Conservation (phyloP, 1,284 basidiomycete species). For the Melampsora americana region DNA sequence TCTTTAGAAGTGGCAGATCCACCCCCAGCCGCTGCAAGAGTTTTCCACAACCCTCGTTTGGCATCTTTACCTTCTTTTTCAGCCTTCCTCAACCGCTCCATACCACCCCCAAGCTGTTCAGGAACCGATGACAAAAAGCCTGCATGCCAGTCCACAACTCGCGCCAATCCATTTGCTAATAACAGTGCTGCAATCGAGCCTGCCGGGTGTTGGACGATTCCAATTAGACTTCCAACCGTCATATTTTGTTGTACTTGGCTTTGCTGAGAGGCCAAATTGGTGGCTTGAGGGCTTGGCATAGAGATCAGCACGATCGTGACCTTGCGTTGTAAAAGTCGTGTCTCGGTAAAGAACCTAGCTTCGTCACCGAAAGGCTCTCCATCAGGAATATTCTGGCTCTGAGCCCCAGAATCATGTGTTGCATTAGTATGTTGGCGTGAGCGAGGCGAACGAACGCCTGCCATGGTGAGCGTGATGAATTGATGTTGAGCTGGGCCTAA, state of each 20-base stretch:
- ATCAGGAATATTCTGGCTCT: conserved; percentile 39
- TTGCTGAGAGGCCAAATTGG: conserved; percentile 70
- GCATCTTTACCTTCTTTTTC: conserved; percentile 61
- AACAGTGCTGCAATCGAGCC: conserved; percentile 92
- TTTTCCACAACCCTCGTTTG: conserved; percentile 65
- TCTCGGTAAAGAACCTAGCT: conserved; percentile 93
- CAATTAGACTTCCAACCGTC: conserved; percentile 81
- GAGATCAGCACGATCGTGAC: conserved; percentile 85
- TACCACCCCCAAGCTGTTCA: conserved; percentile 54
- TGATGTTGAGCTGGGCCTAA: conserved; percentile 85
- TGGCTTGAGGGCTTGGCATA: conserved; percentile 70
- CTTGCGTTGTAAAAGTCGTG: conserved; percentile 79
- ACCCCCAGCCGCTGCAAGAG: conserved; percentile 53
- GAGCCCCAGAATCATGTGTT: conserved; percentile 49
- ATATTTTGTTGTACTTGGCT: conserved; percentile 62
- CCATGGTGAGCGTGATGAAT: conserved; percentile 74
- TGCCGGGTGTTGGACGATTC: conserved; percentile 82
- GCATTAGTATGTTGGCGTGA: conserved; percentile 71
- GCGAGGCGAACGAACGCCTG: conserved; percentile 78
- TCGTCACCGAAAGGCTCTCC: conserved; percentile 57
- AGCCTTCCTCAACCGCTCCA: conserved; percentile 78
- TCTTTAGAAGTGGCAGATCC: background rate
- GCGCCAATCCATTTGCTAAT: conserved; percentile 77
- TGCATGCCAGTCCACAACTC: conserved; percentile 95
- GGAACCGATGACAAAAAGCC: conserved; percentile 71